These are phyloP conservation scores for Citrus trifoliata DNA, from an alignment of 345 rosid genomes.

Conservation along the genomic window DNA sequence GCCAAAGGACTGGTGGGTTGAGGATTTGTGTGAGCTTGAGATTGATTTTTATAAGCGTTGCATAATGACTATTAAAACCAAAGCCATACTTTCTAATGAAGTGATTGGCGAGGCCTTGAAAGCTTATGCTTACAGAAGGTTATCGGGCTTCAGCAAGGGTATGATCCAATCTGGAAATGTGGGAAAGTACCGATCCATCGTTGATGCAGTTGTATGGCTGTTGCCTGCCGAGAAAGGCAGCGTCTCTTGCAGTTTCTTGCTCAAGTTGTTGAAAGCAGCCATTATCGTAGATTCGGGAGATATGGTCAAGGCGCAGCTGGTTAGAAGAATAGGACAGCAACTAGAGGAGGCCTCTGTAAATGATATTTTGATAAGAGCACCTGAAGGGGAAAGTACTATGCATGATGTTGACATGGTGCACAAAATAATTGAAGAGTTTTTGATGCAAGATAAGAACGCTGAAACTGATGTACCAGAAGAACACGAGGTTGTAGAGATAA, in stretches of 20 bases:
- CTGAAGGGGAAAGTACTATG: constrained; percentile 47
- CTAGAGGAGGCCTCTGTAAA: constrained; percentile 69
- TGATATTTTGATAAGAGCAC: constrained; percentile 58
- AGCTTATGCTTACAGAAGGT: constrained; percentile 74
- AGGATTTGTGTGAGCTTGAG: constrained; percentile 81
- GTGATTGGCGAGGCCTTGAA: constrained; percentile 86
- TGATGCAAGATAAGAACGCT: constrained; percentile 46
- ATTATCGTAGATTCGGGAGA: constrained; percentile 52
- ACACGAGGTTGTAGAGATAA: constrained; percentile 36
- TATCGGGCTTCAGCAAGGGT: constrained; percentile 69
- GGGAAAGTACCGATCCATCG: constrained; percentile 43
- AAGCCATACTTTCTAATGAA: constrained; percentile 43
- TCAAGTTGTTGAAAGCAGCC: constrained; percentile 74
- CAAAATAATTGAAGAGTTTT: constrained; percentile 56
- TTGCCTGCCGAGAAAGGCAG: constrained; percentile 68
- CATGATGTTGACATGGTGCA: constrained; percentile 63
- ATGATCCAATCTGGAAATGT: constrained; percentile 45
- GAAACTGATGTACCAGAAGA: constrained; percentile 42
- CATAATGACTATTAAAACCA: constrained; percentile 42
- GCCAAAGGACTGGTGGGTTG: constrained; percentile 92
- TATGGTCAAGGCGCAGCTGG: constrained; percentile 39
- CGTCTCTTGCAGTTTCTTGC: constrained; percentile 73
- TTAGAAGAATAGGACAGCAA: constrained; percentile 62
- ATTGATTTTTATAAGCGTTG: constrained; percentile 63
- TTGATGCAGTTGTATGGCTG: constrained; percentile 59